Base-by-base conservation (phyloP, 140 eudicot genomes). In the Ambrosia hybrid region DNA sequence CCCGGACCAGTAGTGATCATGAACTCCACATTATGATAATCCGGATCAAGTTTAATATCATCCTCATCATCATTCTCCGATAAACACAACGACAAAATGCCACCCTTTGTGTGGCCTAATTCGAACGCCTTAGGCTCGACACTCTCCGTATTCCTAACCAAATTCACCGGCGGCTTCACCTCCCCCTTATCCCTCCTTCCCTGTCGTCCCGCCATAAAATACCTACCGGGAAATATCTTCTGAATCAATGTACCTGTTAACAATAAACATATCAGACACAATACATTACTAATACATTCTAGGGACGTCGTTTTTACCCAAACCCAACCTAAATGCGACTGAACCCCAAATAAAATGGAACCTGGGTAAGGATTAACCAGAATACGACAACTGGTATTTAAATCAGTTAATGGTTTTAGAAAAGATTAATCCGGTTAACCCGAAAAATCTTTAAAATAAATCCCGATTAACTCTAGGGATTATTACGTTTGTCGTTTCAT, bases 1-100 rank as follows among this genome's bases (percentile, higher is more conserved):
- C 92, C 99, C 0, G 99, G 99, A 12, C 99, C 99, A 4, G 99
- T 94, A 10, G 99, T 94, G 11, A 94, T 88, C 96, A 94, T 63
- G 61, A 94, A 94, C 92, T 94, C 99, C 21, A 94, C 99, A 85
- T 94, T 94, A 17, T 78, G 94, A 41, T 94, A 94, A 59, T 88
- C 67, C 0, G 88, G 87, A 46, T 87, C 79, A 15, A 94, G 75
- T 81, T 91, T 94, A 65, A 91, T 51, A 12, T 88, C 89, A 69
- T 94, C 97, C n/a, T 91, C 97, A 65, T 94, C 97, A 51, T 94
- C 99, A 74, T 94, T 94, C 82, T 90, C 99, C 1, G 89, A 79
- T 10, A 94, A 83, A 62, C 97, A 91, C 84, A 94, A 52, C 0
- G 99, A 94, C 68, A 94, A 67, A 36, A 91, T 70, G 1, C 99